These are phyloP conservation scores for Solioccasus polychromus DNA, from an alignment of 768 basidiomycete genomes.

Conservation along the genomic window DNA sequence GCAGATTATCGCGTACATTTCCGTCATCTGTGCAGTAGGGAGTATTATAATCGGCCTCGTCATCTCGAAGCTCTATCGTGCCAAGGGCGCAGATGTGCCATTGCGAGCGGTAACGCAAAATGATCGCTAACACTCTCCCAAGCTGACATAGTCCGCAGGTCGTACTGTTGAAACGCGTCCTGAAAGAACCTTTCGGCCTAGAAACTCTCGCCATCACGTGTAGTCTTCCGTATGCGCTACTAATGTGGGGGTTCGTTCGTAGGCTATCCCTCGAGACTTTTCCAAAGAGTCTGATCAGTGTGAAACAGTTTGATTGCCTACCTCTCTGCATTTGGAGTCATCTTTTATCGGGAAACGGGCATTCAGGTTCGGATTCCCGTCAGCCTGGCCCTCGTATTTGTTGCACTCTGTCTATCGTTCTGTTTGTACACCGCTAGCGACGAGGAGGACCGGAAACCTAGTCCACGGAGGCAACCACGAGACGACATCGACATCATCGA, in stretches of 20 bases:
- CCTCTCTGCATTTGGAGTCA: constrained; percentile 27
- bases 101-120: constrained; percentile 26
- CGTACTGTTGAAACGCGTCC: constrained; percentile 24
- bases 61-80: constrained; percentile 33
- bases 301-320: constrained; percentile 34
- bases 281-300: too few relatives aligned
- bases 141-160: constrained; percentile 16
- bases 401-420: constrained; percentile 26
- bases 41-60: constrained; percentile 29
- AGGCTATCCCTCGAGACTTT: too few relatives aligned
- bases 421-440: constrained; percentile 26
- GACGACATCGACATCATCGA: too few relatives aligned
- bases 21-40: constrained; percentile 27
- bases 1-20: constrained; percentile 28
- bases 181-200: constrained; percentile 26
- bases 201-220: constrained; percentile 40
- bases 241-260: constrained; percentile 38
- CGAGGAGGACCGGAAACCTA: constrained; percentile 16
- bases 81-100: constrained; percentile 30
- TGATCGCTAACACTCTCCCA: background rate
- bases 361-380: constrained; percentile 25
- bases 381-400: constrained; percentile 21
- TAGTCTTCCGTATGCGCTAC: constrained; percentile 38
- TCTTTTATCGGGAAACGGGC: constrained; percentile 29
- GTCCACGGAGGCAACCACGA: background rate